phyloP scores from a whole-genome alignment of 768 basidiomycete genomes.

The Ramaria sp. region DNA sequence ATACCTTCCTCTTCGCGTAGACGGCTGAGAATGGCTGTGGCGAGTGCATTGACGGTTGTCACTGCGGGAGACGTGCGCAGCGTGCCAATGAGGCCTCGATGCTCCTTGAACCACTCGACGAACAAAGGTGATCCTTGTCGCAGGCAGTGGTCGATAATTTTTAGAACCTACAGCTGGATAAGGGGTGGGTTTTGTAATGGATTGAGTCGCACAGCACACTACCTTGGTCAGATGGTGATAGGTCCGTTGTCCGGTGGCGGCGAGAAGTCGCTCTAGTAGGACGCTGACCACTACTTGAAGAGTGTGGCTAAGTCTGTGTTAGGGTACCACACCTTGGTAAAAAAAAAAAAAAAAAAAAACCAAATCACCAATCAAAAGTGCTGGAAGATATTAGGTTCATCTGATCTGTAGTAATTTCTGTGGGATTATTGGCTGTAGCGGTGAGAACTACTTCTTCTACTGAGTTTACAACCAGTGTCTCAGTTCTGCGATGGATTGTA shows the following conservation, averaged over 20 bases:
- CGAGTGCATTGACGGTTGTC: background rate
- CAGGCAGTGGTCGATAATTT: background rate
- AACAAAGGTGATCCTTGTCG: background rate
- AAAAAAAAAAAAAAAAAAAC: too few species aligned
- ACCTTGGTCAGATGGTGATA: conserved; percentile 5
- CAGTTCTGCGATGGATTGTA: background rate
- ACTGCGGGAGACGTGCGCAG: background rate
- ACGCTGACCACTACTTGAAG: background rate
- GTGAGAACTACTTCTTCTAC: background rate
- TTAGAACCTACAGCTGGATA: background rate
- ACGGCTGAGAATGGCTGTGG: background rate
- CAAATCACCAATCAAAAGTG: background rate
- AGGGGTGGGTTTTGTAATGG: background rate
- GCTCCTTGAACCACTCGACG: background rate
- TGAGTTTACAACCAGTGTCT: background rate
- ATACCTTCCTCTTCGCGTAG: background rate
- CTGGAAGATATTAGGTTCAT: background rate
- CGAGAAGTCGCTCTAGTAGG: background rate
- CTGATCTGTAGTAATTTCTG: background rate
- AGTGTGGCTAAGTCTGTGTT: background rate
- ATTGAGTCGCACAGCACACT: background rate
- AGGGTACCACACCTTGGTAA: background rate
- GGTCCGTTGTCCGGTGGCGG: background rate
- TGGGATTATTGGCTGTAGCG: background rate
- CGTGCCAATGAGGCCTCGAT: background rate